Conservation (phyloP, 164 flowering plant species). For the Annona cherimola region DNA sequence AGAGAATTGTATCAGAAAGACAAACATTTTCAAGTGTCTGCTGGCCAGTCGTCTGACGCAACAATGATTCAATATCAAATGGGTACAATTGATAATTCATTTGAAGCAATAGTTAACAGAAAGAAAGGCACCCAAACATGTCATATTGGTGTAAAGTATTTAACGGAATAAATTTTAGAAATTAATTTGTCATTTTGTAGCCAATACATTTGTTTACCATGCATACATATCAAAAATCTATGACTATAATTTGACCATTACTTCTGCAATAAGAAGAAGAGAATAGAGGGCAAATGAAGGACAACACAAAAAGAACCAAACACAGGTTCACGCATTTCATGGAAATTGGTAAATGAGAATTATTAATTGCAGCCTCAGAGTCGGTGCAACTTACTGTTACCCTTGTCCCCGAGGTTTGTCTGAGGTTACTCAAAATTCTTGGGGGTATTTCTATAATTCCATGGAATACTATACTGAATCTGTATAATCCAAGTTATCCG, state of each 20-base stretch:
- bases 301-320: neutral
- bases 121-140: neutral
- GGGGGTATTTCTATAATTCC: neutral
- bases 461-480: neutral
- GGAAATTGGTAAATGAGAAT: no score
- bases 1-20: neutral
- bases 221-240: neutral
- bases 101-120: neutral
- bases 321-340: no score
- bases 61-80: neutral
- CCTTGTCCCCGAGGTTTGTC: no score
- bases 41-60: neutral
- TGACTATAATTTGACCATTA: neutral
- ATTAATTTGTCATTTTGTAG: neutral
- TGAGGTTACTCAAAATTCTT: no score
- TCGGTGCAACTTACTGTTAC: no score
- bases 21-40: neutral
- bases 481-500: neutral
- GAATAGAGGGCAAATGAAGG: neutral
- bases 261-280: neutral
- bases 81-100: neutral
- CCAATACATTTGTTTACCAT: neutral
- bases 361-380: no score
- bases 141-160: neutral
- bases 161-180: no score